Evolutionary conservation across 495 filamentous ascomycete species (phyloP).

Genomic region (Alectoria sarmentosa): DNA sequence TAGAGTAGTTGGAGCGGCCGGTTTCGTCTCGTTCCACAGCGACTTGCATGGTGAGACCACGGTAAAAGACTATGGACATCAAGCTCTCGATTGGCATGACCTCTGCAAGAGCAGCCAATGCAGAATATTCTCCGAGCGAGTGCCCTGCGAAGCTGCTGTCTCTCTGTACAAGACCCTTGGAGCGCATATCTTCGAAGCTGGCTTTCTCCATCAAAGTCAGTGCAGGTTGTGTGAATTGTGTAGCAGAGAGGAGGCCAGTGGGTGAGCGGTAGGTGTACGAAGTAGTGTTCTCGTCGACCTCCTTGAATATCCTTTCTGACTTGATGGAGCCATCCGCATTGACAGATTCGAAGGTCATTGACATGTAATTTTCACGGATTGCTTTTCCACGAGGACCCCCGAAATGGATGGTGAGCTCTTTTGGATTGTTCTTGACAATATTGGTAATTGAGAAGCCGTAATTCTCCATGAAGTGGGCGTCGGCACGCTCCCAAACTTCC

Average conservation of each 20-base stretch:
- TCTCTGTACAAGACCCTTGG: slow-evolving; percentile 90
- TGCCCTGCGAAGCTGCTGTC: slow-evolving; percentile 97
- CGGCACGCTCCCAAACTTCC: slow-evolving; percentile 97
- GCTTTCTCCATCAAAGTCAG: slow-evolving; percentile 99
- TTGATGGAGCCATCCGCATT: slow-evolving; percentile 84
- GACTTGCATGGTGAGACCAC: slow-evolving; percentile 98
- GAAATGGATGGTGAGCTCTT: slow-evolving; percentile 97
- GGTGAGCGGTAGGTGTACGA: slow-evolving; percentile 97
- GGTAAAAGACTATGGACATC: slow-evolving; percentile 98
- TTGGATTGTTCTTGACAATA: slow-evolving; percentile 98
- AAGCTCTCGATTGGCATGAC: slow-evolving; percentile 99
- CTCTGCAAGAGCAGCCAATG: slow-evolving; percentile 90
- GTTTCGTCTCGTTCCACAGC: slow-evolving; percentile 92
- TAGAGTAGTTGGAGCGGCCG: slow-evolving; percentile 93
- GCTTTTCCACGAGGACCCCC: slow-evolving; percentile 94
- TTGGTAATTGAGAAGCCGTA: slow-evolving; percentile 97
- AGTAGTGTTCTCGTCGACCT: slow-evolving; percentile 80
- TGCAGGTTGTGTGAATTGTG: slow-evolving; percentile 96
- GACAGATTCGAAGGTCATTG: slow-evolving; percentile 98
- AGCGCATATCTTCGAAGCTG: slow-evolving; percentile 97
- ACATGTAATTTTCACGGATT: slow-evolving; percentile 98
- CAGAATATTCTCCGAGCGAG: slow-evolving; percentile 97
- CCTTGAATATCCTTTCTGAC: slow-evolving; percentile 99
- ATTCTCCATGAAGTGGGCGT: slow-evolving; percentile 97
- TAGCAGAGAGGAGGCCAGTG: slow-evolving; percentile 90